Conservation (phyloP, 1,284 basidiomycete species). For the Sanguinoderma infundibulare region DNA sequence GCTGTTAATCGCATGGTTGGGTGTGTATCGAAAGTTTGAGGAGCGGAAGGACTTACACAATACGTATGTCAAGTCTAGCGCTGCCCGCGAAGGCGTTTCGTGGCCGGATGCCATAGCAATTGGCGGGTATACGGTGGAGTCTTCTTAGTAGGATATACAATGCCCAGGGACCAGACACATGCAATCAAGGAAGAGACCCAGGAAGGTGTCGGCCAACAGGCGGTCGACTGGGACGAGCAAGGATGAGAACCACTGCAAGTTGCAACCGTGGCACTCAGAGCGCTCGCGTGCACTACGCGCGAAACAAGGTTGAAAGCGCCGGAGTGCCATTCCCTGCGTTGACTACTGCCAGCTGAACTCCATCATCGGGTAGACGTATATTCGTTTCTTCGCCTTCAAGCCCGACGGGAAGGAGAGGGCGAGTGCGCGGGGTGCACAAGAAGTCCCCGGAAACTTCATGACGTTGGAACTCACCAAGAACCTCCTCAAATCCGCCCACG, state of each 20-base stretch:
- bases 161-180: background rate
- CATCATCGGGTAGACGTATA: too few species aligned
- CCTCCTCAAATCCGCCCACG: background rate
- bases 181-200: background rate
- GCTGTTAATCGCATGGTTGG: slow-evolving; percentile 18
- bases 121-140: background rate
- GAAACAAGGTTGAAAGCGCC: too few species aligned
- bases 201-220: background rate
- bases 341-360: too few species aligned
- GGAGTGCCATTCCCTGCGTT: too few species aligned
- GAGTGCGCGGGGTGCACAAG: background rate
- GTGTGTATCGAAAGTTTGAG: background rate
- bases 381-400: background rate
- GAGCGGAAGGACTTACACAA: slow-evolving; percentile 51
- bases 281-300: too few species aligned
- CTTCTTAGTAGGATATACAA: too few species aligned
- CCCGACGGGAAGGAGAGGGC: background rate
- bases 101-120: background rate
- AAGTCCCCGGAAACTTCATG: background rate
- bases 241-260: too few species aligned
- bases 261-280: too few species aligned
- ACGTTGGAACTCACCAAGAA: background rate
- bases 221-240: too few species aligned
- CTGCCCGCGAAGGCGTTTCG: slow-evolving; percentile 18
- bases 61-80: slow-evolving; percentile 69